Base-by-base conservation (phyloP, 345 rosid genomes). In the Populus pruinosa region DNA sequence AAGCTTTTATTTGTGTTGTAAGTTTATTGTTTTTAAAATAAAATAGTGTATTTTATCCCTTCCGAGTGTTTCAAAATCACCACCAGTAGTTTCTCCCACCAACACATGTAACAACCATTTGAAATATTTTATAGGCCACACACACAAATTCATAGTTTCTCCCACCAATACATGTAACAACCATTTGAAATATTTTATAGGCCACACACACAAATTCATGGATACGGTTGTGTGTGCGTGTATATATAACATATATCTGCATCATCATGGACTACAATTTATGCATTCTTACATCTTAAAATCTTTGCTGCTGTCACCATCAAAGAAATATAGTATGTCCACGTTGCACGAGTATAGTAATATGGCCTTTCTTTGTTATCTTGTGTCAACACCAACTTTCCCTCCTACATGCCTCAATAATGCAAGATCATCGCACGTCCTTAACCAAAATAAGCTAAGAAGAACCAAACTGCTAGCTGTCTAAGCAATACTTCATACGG, bases 261-360 rank as follows among this genome's bases (percentile, higher is more conserved):
- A 11, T 56, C 29, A n/a, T n/a, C 29, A 56, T 56, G 63, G 23
- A 56, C 63, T 47, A 47, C 17, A 47, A 13, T 71, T 10, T 35
- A 44, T 31, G 17, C 44, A 20, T 27, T 36, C 14, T 23, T 53
- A 18, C 70, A 47, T 35, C 64, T 25, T n/a, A 21, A 33, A 70
- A 77, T 41, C 65, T 41, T 21, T 38, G 76, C 67, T 70, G 67
- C 72, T 67, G 83, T 80, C 81, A 43, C 53, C 50, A 72, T 82
- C 85, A 55, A 35, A 71, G 36, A 70, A 47, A 80, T 83, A 78
- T 70, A 21, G 12, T 61, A 29, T 20, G 27, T 35, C 44, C 43
- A 59, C 41, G 21, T 63, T 74, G 83, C 83, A 77, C 70, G 65
- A 77, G 72, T 23, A 29, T 69, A 61, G 76, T 72, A 44, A 63